These are phyloP conservation scores for Flaveria sonorensis DNA, from an alignment of 129 eudicot species.

Conservation along the genomic window DNA sequence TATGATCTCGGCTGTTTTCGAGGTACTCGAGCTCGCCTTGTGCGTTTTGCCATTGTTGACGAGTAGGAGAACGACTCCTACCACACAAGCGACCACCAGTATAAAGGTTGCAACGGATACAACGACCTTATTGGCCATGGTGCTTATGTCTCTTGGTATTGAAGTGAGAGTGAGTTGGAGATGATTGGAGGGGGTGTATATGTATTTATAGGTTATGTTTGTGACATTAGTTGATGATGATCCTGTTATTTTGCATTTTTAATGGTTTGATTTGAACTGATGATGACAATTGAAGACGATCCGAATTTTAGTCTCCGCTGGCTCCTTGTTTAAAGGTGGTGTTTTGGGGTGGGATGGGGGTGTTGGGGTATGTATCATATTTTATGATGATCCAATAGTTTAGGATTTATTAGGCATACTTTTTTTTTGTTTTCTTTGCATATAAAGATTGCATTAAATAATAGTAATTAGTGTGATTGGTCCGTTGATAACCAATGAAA, in stretches of 20 bases:
- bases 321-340: not conserved
- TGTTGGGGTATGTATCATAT: too few species aligned
- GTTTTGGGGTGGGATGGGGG: too few species aligned
- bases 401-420: not conserved
- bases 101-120: slow-evolving; percentile 37
- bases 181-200: slow-evolving; percentile 17
- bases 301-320: not conserved
- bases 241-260: slow-evolving; percentile 15
- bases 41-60: slow-evolving; percentile 31
- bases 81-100: slow-evolving; percentile 38
- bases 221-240: slow-evolving; percentile 6
- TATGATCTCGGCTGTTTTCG: slow-evolving; percentile 43
- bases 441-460: not conserved
- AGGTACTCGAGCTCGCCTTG: slow-evolving; percentile 32
- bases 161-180: slow-evolving; percentile 22
- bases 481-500: not conserved
- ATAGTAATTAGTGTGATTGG: not conserved
- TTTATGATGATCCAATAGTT: not conserved
- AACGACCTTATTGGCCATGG: slow-evolving; percentile 40
- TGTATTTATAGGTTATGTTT: slow-evolving; percentile 6
- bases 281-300: not conserved
- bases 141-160: not conserved
- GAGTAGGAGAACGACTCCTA: slow-evolving; percentile 39
- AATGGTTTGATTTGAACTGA: slow-evolving; percentile 10
- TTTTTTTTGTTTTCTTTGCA: not conserved